These are phyloP conservation scores for Penicillium arizonense DNA, from an alignment of 495 filamentous ascomycete genomes.

Conservation along the genomic window DNA sequence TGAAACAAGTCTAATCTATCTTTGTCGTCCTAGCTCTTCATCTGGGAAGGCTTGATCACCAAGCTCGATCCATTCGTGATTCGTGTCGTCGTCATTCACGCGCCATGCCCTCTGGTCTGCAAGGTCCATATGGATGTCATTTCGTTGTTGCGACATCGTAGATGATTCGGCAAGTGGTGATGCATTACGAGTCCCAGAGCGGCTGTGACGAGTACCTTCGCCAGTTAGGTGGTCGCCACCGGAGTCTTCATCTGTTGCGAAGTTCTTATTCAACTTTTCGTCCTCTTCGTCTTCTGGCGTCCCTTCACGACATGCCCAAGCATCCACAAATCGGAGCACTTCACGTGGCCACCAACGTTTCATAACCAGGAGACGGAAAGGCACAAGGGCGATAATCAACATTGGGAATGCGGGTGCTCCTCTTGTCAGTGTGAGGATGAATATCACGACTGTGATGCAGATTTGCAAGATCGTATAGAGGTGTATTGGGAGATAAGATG, in stretches of 20 bases:
- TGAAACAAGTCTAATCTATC: neutral
- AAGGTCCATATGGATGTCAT: conserved; percentile 1
- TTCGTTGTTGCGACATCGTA: neutral
- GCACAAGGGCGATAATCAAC: conserved; percentile 65
- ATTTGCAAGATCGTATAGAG: conserved; percentile 63
- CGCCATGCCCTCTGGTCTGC: conserved; percentile 6
- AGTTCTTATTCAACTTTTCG: conserved; percentile 12
- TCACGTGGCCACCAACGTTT: conserved; percentile 62
- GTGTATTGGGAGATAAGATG: conserved; percentile 59
- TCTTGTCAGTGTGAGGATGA: conserved; percentile 62
- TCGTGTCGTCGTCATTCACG: conserved; percentile 1
- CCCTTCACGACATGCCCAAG: conserved; percentile 69
- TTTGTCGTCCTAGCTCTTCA: conserved; percentile 20
- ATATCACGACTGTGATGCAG: conserved; percentile 57
- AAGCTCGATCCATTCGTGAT: conserved; percentile 31
- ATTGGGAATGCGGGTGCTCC: conserved; percentile 66
- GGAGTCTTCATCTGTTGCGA: neutral
- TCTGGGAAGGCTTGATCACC: conserved; percentile 11
- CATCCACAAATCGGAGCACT: conserved; percentile 62
- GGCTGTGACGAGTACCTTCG: neutral
- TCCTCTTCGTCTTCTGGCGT: conserved; percentile 63
- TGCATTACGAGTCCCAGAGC: neutral
- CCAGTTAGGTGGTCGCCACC: neutral
- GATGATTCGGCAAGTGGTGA: neutral
- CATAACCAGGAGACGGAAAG: conserved; percentile 61